A percentile compares a stretch with the other conserved stretches of the same genome.
Conservation (phyloP, 2,329 filamentous ascomycete species). For the Cephalotrichum gorgonifer region DNA sequence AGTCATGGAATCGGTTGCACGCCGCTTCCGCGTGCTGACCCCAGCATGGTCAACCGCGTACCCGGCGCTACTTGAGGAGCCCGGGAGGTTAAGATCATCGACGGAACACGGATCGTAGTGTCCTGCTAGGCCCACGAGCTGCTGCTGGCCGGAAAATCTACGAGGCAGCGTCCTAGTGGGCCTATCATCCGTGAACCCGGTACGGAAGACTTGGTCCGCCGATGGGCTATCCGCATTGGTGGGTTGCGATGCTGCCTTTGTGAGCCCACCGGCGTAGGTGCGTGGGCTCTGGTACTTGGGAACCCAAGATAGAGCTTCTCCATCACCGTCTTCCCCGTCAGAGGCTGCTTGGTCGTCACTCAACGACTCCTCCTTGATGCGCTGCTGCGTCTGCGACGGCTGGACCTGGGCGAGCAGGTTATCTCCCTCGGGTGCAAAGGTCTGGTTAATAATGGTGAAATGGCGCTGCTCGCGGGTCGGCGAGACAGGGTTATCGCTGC, state of each 20-base stretch:
- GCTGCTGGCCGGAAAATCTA: neutral
- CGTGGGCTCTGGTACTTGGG: neutral
- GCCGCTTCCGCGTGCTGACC: neutral
- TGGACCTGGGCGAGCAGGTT: neutral
- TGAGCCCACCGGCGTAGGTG: neutral
- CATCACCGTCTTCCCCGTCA: neutral
- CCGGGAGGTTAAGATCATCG: no score
- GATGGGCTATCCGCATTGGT: neutral
- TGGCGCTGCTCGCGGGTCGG: conserved; percentile 17
- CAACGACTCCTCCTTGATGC: neutral
- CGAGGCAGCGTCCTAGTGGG: neutral
- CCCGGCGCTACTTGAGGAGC: no score
- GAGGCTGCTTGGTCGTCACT: neutral
- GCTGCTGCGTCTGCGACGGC: neutral
- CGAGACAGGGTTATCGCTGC: conserved; percentile 9
- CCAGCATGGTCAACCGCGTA: neutral
- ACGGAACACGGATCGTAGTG: neutral
- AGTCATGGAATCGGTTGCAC: neutral
- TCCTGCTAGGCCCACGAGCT: neutral
- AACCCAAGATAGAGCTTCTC: neutral
- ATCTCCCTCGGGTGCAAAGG: neutral
- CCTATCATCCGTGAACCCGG: neutral
- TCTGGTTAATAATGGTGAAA: conserved; percentile 24
- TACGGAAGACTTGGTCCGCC: neutral
- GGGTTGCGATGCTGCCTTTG: neutral